Percentiles rank a stretch among this genome's conserved stretches.
These are phyloP conservation scores for Dianthus caryophyllus DNA, from an alignment of 148 eudicot species.

Conservation along the genomic window DNA sequence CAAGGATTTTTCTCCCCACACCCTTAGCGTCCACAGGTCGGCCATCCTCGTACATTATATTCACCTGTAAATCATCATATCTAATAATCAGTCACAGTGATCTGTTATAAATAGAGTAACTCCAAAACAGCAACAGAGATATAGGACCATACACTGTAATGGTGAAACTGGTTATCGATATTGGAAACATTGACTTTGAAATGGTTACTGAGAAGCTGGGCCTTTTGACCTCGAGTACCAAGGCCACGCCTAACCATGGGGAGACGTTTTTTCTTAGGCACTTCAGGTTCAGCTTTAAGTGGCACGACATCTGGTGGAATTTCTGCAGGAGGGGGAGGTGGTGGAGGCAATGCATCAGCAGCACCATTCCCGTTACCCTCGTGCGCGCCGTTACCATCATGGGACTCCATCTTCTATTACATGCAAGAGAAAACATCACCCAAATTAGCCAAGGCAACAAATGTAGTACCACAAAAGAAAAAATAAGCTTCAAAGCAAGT, in stretches of 20 bases:
- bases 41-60: slow-evolving; percentile 29
- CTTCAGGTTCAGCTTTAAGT: slow-evolving; percentile 37
- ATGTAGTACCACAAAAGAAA: no score
- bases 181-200: slow-evolving; percentile 70
- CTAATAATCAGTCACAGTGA: not conserved
- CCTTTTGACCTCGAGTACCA: slow-evolving; percentile 60
- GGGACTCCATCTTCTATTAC: slow-evolving; percentile 25
- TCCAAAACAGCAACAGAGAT: not conserved
- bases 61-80: slow-evolving; percentile 19
- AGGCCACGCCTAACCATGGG: slow-evolving; percentile 67
- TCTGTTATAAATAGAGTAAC: not conserved
- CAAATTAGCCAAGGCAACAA: no score
- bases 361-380: slow-evolving; percentile 29
- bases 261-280: slow-evolving; percentile 51
- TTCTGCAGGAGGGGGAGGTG: slow-evolving; percentile 47
- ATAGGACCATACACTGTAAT: slow-evolving; percentile 62
- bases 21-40: slow-evolving; percentile 26
- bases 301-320: slow-evolving; percentile 61
- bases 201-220: slow-evolving; percentile 65
- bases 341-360: slow-evolving; percentile 64
- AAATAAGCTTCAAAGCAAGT: not conserved
- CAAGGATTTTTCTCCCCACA: slow-evolving; percentile 62
- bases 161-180: slow-evolving; percentile 67
- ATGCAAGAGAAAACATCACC: not conserved
- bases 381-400: slow-evolving; percentile 1